Percentiles rank a stretch among this genome's conserved stretches.
phyloP scores from a whole-genome alignment of 306 rosid genomes.

The Cicer cuneatum region DNA sequence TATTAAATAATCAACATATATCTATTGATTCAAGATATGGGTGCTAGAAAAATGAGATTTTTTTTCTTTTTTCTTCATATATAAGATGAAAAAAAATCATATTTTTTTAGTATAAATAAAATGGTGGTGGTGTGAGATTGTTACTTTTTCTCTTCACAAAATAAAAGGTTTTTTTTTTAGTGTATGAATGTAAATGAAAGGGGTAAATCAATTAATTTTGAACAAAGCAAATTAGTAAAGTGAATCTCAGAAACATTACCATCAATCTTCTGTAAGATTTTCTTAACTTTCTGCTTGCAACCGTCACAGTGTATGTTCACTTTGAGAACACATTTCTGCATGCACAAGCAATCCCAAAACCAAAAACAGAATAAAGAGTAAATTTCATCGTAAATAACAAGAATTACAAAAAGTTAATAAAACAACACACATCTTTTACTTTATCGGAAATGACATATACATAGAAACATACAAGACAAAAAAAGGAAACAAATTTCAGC shows the following conservation, averaged over 20 bases:
- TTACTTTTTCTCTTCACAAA: background rate
- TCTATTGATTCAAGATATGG: background rate
- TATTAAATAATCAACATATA: background rate
- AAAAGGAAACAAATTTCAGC: background rate
- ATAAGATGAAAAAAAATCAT: background rate
- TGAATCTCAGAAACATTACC: slow-evolving; percentile 51
- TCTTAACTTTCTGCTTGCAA: slow-evolving; percentile 92
- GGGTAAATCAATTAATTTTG: background rate
- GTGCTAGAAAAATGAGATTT: background rate
- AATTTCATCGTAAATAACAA: slow-evolving; percentile 22
- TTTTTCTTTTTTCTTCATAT: background rate
- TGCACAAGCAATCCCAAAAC: slow-evolving; percentile 58
- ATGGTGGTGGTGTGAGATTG: background rate
- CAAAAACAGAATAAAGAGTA: slow-evolving; percentile 48
- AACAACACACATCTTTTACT: slow-evolving; percentile 9
- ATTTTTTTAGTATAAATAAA: background rate
- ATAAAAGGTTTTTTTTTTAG: background rate
- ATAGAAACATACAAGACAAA: background rate
- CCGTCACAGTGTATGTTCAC: slow-evolving; percentile 97
- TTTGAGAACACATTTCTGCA: slow-evolving; percentile 92
- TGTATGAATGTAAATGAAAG: background rate
- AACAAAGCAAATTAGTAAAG: background rate
- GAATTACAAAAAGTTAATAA: too few species aligned
- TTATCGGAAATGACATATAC: slow-evolving; percentile 7
- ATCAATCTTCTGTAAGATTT: slow-evolving; percentile 87